Evolutionary conservation across 208 protist genomes (phyloP).

Genomic region (Borovskyia barvae): DNA sequence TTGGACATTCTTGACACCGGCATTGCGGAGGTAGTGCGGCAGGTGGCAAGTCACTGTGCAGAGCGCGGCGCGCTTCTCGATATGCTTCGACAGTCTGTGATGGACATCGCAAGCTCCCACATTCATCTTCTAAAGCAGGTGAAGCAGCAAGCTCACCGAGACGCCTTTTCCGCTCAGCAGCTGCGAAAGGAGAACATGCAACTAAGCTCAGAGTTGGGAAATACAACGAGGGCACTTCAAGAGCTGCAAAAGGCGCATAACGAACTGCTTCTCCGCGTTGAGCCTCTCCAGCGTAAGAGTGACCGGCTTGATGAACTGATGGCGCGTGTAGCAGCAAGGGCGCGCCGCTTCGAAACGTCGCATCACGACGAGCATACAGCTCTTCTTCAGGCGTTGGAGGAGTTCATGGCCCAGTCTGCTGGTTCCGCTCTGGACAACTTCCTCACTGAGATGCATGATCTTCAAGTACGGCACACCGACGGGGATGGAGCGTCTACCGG

Average conservation of each 20-base stretch:
- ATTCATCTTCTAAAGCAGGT: conserved; percentile 60
- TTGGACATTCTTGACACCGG: conserved; percentile 71
- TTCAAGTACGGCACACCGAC: conserved; percentile 14
- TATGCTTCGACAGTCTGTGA: conserved; percentile 59
- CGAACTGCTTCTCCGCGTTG: conserved; percentile 25
- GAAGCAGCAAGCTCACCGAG: conserved; percentile 40
- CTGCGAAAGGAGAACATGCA: conserved; percentile 27
- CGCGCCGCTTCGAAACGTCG: conserved; percentile 52
- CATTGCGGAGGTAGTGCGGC: conserved; percentile 75
- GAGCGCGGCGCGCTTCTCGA: conserved; percentile 85
- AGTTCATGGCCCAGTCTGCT: conserved; percentile 46
- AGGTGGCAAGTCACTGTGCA: conserved; percentile 53
- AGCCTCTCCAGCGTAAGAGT: conserved; percentile 52
- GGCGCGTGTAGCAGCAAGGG: conserved; percentile 51
- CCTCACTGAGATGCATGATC: conserved; percentile 41
- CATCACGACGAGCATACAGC: conserved; percentile 52
- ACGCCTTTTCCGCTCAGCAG: conserved; percentile 24
- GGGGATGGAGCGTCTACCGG: not conserved
- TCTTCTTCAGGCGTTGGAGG: conserved; percentile 71
- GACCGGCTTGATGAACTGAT: conserved; percentile 73
- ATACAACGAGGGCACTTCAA: not conserved
- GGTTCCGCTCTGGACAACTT: conserved; percentile 55
- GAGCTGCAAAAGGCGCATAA: conserved; percentile 18
- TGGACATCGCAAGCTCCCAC: conserved; percentile 59
- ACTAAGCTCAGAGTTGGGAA: not conserved